Evolutionary conservation across 306 rosid genomes (phyloP), one percentile per base, ranked within the genome.

Genomic region (cucumber (Cucumis sativus)): DNA sequence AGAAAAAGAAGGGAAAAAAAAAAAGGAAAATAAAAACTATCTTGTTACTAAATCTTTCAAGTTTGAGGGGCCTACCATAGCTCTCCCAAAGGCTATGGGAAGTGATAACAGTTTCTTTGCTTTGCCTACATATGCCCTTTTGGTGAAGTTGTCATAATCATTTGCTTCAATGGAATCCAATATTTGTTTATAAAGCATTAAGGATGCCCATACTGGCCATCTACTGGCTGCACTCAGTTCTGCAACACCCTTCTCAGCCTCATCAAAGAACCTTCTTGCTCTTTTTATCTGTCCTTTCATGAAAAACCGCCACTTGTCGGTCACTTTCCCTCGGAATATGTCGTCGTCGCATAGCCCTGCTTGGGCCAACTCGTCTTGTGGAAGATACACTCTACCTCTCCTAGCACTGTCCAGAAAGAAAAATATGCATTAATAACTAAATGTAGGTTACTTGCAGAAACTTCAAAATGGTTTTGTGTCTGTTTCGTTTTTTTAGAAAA

Each of bases 311-410:
- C 98, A 95, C 52, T 95, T 95, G 65, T 95, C 91, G 0, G 96
- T 95, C 6, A 95, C 97, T 70, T 78, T 76, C 20, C 96, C 96
- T 0, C 56, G 28, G 10, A 92, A 90, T 61, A 95, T 92, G 89
- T 95, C 98, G 0, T 92, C 88, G 14, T 95, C 97, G 4, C 93
- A 87, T 76, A 95, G 86, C 78, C 97, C 98, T 1, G 98, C 98
- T 10, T 65, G 83, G 13, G 89, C 92, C 57, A 95, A 84, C 76
- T 95, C 98, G 61, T 95, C 98, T 83, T 90, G 97, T 64, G 98
- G 98, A 59, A 95, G 93, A 75, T 95, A 95, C 54, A 95, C 81
- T 82, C 97, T 95, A 79, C 98, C 98, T 87, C 97, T 92, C 79
- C 96, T 87, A 39, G 98, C 95, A 87, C 98, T 92, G 45, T 62